Evolutionary conservation across 768 basidiomycete genomes (phyloP), one percentile per base, ranked within the genome.

Genomic region (Candolleomyces efflorescens): DNA sequence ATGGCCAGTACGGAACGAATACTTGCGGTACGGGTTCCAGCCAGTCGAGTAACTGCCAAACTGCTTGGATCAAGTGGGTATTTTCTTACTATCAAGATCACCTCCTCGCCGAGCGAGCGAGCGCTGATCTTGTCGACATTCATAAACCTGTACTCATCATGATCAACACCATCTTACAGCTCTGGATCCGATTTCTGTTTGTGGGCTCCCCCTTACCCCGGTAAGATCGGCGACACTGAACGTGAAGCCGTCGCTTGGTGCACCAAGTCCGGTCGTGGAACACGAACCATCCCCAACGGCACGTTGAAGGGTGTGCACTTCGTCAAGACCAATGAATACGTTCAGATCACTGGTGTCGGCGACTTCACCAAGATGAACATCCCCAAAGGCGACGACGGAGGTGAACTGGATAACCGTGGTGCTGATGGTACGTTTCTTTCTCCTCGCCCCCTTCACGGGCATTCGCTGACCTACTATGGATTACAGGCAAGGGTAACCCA

Each of bases 391-490:
- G 92, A 94, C 63, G 71, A 64, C n/a, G 78, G 77, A 32, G 92
- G 92, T 53, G 92, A 94, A 67, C 76, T 90, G 43, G 87, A 91
- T 67, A 82, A 87, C 45, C 78, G 84, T 53, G 88, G 87, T 51
- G 83, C 87, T 60, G 87, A 89, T 63, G 77, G 75, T 68, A 62
- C 47, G 23, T 49, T 7, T 49, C n/a, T 23, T 2, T 49, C 9
- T 9, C 15, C 5, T 5, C 32, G 5, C 11, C 5, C 2, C 32
- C 7, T 7, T 32, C 11, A 22, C 11, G 7, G 15, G 4, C n/a
- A 23, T 17, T 1, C 6, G 32, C 9, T 49, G 2, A 23, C n/a
- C n/a, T 17, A 23, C 27, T 18, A 5, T 32, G 32, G 32, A 49
- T 49, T 17, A 23, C 11, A 49, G 22, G 58, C 10, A 59, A 76